Conservation (phyloP, 805 yeast genomes). For the Saccharomycopsis malanga region DNA sequence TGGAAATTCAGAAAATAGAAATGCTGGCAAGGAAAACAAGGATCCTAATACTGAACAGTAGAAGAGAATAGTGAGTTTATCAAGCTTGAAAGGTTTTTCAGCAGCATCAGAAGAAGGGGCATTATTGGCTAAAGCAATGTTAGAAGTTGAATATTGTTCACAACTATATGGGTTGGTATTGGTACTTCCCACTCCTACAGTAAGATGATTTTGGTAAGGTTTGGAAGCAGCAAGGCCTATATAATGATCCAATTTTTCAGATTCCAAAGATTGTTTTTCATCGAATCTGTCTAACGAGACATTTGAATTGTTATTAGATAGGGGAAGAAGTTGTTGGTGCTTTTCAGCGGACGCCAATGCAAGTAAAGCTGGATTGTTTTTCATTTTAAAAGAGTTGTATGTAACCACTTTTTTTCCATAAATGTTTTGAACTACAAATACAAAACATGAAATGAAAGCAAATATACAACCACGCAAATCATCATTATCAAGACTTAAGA, state of each 20-base stretch:
- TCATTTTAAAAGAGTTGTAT: not conserved
- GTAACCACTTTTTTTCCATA: constrained; percentile 69
- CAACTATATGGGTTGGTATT: no score
- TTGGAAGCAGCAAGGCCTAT: not conserved
- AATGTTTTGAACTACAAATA: constrained; percentile 70
- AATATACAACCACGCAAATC: constrained; percentile 29
- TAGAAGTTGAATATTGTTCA: not conserved
- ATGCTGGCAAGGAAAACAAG: constrained; percentile 54
- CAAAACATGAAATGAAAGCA: constrained; percentile 38
- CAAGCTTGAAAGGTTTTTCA: constrained; percentile 37
- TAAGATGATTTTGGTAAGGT: not conserved
- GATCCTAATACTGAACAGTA: constrained; percentile 70
- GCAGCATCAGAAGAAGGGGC: not conserved
- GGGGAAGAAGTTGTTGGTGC: constrained; percentile 1
- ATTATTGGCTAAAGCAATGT: not conserved
- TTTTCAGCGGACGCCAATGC: constrained; percentile 7
- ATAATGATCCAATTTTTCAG: constrained; percentile 3
- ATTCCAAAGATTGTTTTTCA: constrained; percentile 5
- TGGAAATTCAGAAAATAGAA: constrained; percentile 45
- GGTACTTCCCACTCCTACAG: no score
- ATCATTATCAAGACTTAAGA: not conserved
- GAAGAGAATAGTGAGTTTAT: constrained; percentile 62
- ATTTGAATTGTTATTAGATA: constrained; percentile 1
- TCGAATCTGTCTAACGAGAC: constrained; percentile 4
- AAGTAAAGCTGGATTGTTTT: constrained; percentile 1